Base-by-base conservation (phyloP, 2,329 filamentous ascomycete genomes). In the Hypoxylon sp. region DNA sequence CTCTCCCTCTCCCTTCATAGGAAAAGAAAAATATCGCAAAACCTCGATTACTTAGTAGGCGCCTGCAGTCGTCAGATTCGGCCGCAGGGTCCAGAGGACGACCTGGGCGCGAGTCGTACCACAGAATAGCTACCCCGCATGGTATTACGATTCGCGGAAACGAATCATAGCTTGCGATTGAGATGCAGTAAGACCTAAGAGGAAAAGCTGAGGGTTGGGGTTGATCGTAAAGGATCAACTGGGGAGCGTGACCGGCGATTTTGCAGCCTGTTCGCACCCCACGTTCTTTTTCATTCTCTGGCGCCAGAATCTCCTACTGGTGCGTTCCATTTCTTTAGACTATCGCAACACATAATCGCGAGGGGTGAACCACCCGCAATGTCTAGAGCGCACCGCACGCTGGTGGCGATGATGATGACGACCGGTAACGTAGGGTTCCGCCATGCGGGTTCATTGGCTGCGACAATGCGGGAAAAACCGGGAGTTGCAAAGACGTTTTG, bases 171-270 rank as follows among this genome's bases (percentile, higher is more conserved):
- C 49, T 53, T 34, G 61, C 36, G 50, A 41, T 25, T 38, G n/a
- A 41, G 68, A 68, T 65, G 68, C 68, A 68, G 68, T 60, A 68
- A 34, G 61, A 63, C 68, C 30, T 60, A 68, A 65, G 45, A 68
- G 68, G 68, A 68, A 70, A 70, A 45, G 68, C 57, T 68, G 59
- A 61, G 56, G 68, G 48, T 70, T 65, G 65, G 67, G 68, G 68
- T 59, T 60, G 68, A 68, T 70, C 57, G 64, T 62, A 53, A 68
- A 64, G 67, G 64, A 65, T 68, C 43, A 70, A 38, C 58, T 59
- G 49, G 6, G 6, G 51, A 55, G 61, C 60, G 67, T 64, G 60
- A 67, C 64, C 52, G 38, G 67, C 67, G 64, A 67, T 60, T 64
- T 57, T 52, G 56, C 36, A 63, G 63, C 60, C 52, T 46, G 43